Conservation (phyloP, 2,329 filamentous ascomycete genomes). For the Fusarium sp. region DNA sequence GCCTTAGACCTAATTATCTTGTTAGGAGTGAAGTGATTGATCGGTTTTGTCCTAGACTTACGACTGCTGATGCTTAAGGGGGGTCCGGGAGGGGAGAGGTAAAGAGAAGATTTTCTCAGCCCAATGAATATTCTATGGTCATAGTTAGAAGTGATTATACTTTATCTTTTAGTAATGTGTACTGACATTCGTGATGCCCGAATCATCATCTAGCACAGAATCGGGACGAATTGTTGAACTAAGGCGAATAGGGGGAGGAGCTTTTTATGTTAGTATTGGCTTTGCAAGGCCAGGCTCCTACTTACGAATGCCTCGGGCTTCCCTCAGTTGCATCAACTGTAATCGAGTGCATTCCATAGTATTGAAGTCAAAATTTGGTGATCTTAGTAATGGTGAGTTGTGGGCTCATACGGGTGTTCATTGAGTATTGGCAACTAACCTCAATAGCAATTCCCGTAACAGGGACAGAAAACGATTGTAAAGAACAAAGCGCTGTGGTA, state of each 20-base stretch:
- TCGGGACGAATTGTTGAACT: conserved; percentile 49
- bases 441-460: conserved; percentile 60
- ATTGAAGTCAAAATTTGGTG: conserved; percentile 65
- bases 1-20: conserved; percentile 53
- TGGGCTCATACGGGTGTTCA: neutral
- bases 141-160: conserved; percentile 8
- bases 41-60: conserved; percentile 25
- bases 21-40: conserved; percentile 1
- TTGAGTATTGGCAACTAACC: conserved; percentile 49
- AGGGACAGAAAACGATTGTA: conserved; percentile 64
- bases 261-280: conserved; percentile 36
- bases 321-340: conserved; percentile 61
- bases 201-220: conserved; percentile 44
- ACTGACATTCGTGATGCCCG: conserved; percentile 30
- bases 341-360: conserved; percentile 59
- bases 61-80: conserved; percentile 54
- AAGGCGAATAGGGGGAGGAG: conserved; percentile 49
- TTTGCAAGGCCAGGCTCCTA: neutral
- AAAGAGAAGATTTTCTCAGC: conserved; percentile 68
- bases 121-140: conserved; percentile 63
- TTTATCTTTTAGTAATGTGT: neutral
- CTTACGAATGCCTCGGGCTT: conserved; percentile 63
- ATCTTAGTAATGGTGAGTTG: conserved; percentile 40
- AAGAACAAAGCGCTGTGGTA: conserved; percentile 63
- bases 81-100: conserved; percentile 60